Evolutionary conservation across 495 filamentous ascomycete species (phyloP), one percentile per base, ranked within the genome.

Genomic region (Talaromyces wortmannii): DNA sequence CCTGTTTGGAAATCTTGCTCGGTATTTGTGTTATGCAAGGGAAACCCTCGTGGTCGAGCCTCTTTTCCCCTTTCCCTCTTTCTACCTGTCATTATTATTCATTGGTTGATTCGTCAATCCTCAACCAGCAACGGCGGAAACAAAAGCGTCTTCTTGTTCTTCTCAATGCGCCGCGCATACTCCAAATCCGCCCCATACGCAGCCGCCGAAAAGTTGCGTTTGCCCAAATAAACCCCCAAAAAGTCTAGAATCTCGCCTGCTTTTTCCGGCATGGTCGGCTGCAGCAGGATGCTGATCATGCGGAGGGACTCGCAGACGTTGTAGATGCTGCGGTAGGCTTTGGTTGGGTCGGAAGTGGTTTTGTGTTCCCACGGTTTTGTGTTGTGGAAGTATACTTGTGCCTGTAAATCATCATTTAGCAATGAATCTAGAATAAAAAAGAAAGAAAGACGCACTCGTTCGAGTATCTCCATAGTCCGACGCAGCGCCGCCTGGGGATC

Each of bases 241-340:
- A 81, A 78, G 63, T 96, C 88, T 10, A 97, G 78, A 46, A 97
- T 62, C 60, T 85, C 76, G 33, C 70, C 66, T 46, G 88, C 78
- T 67, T 92, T 96, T n/a, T 68, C 76, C 4, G 94, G 94, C 79
- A 97, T 91, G 63, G 87, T 91, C 4, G 94, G 91, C 67, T 96
- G 92, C 31, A 98, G 72, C 36, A 97, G 72, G 53, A 97, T 96
- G 7, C 85, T 90, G 4, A 73, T 69, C 33, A 97, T 80, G 17
- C 94, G 85, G 44, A 97, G 65, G n/a, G 84, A 80, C 65, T 98
- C 94, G 2, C 83, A 82, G 50, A 78, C 75, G 33, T 88, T 75
- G 65, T 81, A 96, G 44, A 98, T 70, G 43, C 78, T 74, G 53
- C 73, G 65, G 55, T 81, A 70, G 12, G 75, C 56, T 23, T 80